Conservation (phyloP, 306 rosid species). For the Sesbania bispinosa region DNA sequence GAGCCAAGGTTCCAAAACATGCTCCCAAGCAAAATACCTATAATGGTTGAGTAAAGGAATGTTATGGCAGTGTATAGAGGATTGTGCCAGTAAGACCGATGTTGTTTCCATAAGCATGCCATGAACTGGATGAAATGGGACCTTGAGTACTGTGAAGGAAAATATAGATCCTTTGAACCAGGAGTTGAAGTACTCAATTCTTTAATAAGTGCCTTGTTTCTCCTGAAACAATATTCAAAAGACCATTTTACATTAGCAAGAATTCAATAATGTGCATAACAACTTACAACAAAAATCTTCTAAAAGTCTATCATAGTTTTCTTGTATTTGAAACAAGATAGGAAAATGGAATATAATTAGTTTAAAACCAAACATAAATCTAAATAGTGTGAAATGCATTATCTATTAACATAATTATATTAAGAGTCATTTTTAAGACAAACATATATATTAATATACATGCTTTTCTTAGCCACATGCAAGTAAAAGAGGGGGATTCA, state of each 20-base stretch:
- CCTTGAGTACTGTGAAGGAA: constrained; percentile 41
- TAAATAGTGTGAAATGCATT: too few species aligned
- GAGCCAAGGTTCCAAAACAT: constrained; percentile 66
- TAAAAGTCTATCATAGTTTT: too few species aligned
- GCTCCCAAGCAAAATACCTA: constrained; percentile 47
- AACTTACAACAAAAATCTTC: background rate
- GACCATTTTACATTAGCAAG: background rate
- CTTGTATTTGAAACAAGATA: too few species aligned
- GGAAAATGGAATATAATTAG: too few species aligned
- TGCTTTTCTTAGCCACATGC: too few species aligned
- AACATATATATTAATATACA: too few species aligned
- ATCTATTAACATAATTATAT: too few species aligned
- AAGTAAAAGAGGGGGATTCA: too few species aligned
- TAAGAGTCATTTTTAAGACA: too few species aligned
- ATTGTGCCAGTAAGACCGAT: constrained; percentile 67
- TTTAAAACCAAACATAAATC: too few species aligned
- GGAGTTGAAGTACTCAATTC: constrained; percentile 47
- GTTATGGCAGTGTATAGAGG: constrained; percentile 44
- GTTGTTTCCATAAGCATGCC: constrained; percentile 64
- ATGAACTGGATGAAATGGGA: constrained; percentile 45
- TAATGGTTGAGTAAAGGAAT: constrained; percentile 35
- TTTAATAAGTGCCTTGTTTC: constrained; percentile 41
- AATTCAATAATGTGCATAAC: background rate
- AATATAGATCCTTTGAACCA: constrained; percentile 49
- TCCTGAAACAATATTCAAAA: constrained; percentile 44